Evolutionary conservation across 306 rosid species (phyloP).

Genomic region (Begonia loranthoides): DNA sequence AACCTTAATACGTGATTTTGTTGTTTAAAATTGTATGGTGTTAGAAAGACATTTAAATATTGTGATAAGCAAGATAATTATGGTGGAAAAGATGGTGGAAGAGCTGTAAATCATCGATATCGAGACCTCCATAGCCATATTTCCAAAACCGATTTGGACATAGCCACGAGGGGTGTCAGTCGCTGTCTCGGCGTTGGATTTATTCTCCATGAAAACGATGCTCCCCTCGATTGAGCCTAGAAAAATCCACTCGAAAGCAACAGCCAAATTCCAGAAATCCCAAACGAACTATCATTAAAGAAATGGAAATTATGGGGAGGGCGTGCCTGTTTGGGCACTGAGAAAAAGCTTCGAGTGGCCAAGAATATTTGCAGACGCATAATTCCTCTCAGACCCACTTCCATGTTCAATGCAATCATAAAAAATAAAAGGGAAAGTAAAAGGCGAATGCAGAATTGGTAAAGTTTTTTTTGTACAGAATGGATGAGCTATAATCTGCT

Average conservation of each 20-base stretch:
- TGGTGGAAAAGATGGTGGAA: no score
- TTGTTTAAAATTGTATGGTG: no score
- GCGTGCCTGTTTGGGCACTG: slow-evolving; percentile 36
- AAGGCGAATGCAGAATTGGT: slow-evolving; percentile 9
- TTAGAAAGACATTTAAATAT: no score
- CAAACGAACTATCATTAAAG: slow-evolving; percentile 1
- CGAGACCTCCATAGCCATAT: not conserved
- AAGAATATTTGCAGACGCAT: slow-evolving; percentile 10
- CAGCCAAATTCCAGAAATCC: slow-evolving; percentile 18
- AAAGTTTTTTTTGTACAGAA: slow-evolving; percentile 15
- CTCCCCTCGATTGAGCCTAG: not conserved
- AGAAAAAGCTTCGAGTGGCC: slow-evolving; percentile 13
- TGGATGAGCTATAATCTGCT: slow-evolving; percentile 1
- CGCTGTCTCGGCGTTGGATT: not conserved
- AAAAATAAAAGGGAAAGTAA: slow-evolving; percentile 23
- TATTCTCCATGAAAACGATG: not conserved
- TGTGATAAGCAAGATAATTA: no score
- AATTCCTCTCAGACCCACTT: slow-evolving; percentile 29
- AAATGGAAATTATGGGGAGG: slow-evolving; percentile 8
- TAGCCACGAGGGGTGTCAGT: not conserved
- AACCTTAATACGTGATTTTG: no score
- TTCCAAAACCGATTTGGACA: not conserved
- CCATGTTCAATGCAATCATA: slow-evolving; percentile 24
- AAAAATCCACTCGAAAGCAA: slow-evolving; percentile 14
- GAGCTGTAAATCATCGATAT: no score